These are phyloP conservation scores for Haemoproteus tartakovskyi DNA, from an alignment of 169 alveolate genomes.

Conservation along the genomic window DNA sequence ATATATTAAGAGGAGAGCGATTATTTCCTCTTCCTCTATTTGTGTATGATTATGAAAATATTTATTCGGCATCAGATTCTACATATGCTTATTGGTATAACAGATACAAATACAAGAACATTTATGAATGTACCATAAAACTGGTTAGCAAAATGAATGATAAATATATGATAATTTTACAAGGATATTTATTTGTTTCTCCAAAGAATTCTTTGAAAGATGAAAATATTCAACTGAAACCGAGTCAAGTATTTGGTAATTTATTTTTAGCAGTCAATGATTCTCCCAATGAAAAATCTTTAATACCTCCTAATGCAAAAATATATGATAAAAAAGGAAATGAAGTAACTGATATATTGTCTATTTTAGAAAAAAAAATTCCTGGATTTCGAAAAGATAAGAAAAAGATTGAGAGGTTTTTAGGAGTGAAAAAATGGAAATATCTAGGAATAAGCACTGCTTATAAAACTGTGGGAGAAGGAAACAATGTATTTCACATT, in stretches of 20 bases:
- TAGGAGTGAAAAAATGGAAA: constrained; percentile 57
- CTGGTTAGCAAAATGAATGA: constrained; percentile 50
- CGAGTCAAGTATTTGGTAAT: constrained; percentile 59
- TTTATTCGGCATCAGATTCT: constrained; percentile 26
- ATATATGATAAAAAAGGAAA: constrained; percentile 48
- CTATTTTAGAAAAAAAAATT: constrained; percentile 55
- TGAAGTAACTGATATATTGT: constrained; percentile 40
- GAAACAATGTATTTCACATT: constrained; percentile 53
- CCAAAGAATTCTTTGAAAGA: constrained; percentile 11
- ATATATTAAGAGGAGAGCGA: constrained; percentile 53
- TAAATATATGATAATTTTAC: constrained; percentile 59
- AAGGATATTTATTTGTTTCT: constrained; percentile 62
- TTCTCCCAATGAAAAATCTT: constrained; percentile 3
- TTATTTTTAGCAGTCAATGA: constrained; percentile 53
- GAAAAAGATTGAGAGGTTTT: constrained; percentile 41
- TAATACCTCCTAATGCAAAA: constrained; percentile 60
- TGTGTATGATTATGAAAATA: constrained; percentile 50
- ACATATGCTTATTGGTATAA: constrained; percentile 61
- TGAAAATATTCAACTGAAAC: constrained; percentile 30
- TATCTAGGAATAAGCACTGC: constrained; percentile 56
- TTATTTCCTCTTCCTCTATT: constrained; percentile 49
- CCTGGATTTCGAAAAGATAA: constrained; percentile 59
- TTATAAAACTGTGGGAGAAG: constrained; percentile 60
- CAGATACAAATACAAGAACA: constrained; percentile 10
- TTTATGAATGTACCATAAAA: constrained; percentile 56